Evolutionary conservation across 2,329 filamentous ascomycete species (phyloP).

Genomic region (Fusarium bulbicola): DNA sequence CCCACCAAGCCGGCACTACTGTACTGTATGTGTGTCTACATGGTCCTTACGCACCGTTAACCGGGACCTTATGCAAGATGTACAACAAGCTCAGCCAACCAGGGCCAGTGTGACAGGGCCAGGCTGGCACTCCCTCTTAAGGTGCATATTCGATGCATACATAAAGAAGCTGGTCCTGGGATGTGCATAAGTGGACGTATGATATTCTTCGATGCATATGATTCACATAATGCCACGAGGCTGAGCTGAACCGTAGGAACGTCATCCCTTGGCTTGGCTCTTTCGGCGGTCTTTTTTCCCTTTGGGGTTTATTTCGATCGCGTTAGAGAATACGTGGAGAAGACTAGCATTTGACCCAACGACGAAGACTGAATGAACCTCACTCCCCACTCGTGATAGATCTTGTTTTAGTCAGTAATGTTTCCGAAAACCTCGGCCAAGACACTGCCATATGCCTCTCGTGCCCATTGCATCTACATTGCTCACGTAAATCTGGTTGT

Average conservation of each 20-base stretch:
- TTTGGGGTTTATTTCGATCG: background rate
- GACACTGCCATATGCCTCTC: background rate
- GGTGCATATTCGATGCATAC: constrained; percentile 35
- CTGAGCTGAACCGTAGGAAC: constrained; percentile 23
- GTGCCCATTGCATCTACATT: background rate
- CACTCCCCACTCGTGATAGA: constrained; percentile 11
- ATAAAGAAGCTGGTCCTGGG: constrained; percentile 24
- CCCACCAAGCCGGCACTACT: constrained; percentile 28
- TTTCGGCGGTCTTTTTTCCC: background rate
- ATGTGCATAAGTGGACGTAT: constrained; percentile 37
- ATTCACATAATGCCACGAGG: constrained; percentile 31
- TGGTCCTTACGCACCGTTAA: constrained; percentile 35
- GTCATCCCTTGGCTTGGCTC: background rate
- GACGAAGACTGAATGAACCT: background rate
- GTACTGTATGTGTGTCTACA: background rate
- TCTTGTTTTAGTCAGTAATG: background rate
- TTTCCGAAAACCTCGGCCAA: constrained; percentile 19
- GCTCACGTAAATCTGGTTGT: background rate
- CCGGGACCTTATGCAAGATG: constrained; percentile 41
- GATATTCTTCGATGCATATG: constrained; percentile 29
- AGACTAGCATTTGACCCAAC: background rate
- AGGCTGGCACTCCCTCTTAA: constrained; percentile 30
- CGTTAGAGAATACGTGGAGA: constrained; percentile 1
- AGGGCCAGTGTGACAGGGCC: constrained; percentile 35
- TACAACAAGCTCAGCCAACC: constrained; percentile 39